Base-by-base conservation (phyloP, 164 flowering plant species). In the Cinnamomum chago region DNA sequence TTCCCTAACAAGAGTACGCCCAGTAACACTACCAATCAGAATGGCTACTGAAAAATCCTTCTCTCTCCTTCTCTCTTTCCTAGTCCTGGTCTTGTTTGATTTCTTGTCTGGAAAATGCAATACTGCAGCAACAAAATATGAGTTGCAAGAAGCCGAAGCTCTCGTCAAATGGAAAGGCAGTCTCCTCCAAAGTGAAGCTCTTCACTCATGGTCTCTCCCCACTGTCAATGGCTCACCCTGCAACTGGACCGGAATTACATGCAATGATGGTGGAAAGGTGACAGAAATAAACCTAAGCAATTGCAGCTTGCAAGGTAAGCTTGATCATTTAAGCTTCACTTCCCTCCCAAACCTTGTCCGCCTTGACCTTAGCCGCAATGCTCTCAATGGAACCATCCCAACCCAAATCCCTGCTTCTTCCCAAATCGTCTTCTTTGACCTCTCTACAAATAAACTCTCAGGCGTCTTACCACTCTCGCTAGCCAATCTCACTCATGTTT, bases 401-500 rank as follows among this genome's bases (percentile, higher is more conserved):
- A 1, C 64, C 17, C 60, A 33, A 5, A 79, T 83, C 20, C 79
- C 70, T 30, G 14, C 13, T 13, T 70, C 77, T 60, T 47, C 75
- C 17, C 60, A 67, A 69, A 68, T 77, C 27, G 62, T 2, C 13
- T 70, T 67, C 60, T 68, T 79, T 58, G 71, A 76, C 11, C 65
- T 82, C 13, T 81, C 80, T 3, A 51, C 58, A 3, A 81, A 81
- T 66, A 35, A 12, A 15, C 62, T 83, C 27, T 62, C 72, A 6
- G 80, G 82, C 2, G 18, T 71, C 2, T 35, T 82, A 2, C 85
- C 85, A 22, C 73, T 78, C 67, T 77, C 82, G 7, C 70, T 79
- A 2, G 75, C 79, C 14, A 80, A 82, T 68, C 73, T 80, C 52
- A 78, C 83, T 28, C 52, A 68, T 12, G 40, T 82, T 33, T 47